phyloP scores from a whole-genome alignment of 139 green algal species.

The Chlorella sp. region DNA sequence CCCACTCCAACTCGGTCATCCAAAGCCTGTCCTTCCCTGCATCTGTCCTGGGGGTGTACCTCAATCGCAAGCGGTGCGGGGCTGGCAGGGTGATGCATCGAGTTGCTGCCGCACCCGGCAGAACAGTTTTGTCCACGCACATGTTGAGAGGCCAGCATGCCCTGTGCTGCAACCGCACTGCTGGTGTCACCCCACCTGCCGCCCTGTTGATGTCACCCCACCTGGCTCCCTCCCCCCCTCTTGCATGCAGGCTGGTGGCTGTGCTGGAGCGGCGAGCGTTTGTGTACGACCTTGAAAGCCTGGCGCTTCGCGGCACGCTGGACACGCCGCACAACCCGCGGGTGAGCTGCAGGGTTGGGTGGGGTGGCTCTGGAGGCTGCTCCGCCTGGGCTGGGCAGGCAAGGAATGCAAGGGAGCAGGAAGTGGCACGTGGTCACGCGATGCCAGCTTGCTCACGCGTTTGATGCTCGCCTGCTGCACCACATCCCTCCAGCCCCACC shows the following conservation, averaged over 20 bases:
- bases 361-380: neutral
- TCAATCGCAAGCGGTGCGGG: constrained; percentile 83
- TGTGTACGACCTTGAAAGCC: constrained; percentile 67
- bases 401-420: no score
- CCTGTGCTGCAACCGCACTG: no score
- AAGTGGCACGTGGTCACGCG: no score
- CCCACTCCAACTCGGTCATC: constrained; percentile 60
- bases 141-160: no score
- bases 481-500: no score
- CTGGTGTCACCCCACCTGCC: no score
- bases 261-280: constrained; percentile 62
- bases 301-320: constrained; percentile 62
- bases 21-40: constrained; percentile 71
- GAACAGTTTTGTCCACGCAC: no score
- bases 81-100: no score
- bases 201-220: no score
- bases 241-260: constrained; percentile 67
- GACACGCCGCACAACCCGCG: constrained; percentile 59
- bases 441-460: no score
- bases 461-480: no score
- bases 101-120: neutral
- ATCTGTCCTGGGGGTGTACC: constrained; percentile 73
- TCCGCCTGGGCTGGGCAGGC: neutral
- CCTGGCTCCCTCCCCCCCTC: neutral
- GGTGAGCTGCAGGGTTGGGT: constrained; percentile 1